A percentile compares a stretch with the other conserved stretches of the same genome.
These are phyloP conservation scores for Malus hybrid DNA, from an alignment of 331 rosid species.

Conservation along the genomic window DNA sequence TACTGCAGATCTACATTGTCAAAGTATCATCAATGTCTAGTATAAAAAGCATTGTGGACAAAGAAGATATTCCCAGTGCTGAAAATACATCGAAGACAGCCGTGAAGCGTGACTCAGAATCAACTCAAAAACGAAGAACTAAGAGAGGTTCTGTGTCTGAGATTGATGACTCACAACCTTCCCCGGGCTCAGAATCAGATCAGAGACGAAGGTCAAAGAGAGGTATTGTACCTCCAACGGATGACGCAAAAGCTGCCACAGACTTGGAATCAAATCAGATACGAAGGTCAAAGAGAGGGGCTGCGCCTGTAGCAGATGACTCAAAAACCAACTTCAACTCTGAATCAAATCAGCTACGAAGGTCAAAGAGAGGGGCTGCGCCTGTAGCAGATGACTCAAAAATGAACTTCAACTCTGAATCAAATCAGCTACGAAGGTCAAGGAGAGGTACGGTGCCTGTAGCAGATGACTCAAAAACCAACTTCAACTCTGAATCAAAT, in stretches of 20 bases:
- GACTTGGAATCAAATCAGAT: slow-evolving; percentile 10
- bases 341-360: background rate
- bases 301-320: background rate
- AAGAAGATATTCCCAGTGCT: slow-evolving; percentile 7
- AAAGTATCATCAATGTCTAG: slow-evolving; percentile 34
- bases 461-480: no score
- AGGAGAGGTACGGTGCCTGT: background rate
- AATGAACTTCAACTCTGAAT: background rate
- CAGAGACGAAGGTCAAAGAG: background rate
- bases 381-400: background rate
- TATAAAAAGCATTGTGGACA: background rate
- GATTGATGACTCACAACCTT: background rate
- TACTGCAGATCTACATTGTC: slow-evolving; percentile 45
- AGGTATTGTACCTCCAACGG: background rate
- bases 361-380: background rate
- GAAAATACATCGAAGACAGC: slow-evolving; percentile 16
- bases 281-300: background rate
- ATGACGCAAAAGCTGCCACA: background rate
- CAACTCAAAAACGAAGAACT: background rate
- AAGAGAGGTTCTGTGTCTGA: background rate
- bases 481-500: no score
- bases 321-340: background rate
- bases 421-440: slow-evolving; percentile 2
- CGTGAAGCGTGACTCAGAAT: background rate
- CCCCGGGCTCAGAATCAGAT: background rate